A percentile compares a stretch with the other conserved stretches of the same genome.
Evolutionary conservation across 225 moss, liverwort and hornwort genomes (phyloP).

Genomic region (Neckera pumila): DNA sequence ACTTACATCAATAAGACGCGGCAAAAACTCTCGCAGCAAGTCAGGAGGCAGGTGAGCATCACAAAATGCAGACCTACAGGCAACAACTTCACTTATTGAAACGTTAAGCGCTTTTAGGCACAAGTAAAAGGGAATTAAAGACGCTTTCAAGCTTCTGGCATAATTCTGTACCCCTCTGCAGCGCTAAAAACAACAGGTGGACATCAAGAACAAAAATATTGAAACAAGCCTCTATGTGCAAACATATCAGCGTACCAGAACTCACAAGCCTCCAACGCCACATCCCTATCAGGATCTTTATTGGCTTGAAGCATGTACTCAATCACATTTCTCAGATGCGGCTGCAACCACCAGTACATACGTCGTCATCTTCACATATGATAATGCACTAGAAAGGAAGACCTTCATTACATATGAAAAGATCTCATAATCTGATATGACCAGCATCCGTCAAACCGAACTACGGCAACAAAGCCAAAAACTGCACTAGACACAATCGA

Average conservation of each 20-base stretch:
- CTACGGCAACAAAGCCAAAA: background rate
- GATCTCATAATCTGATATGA: background rate
- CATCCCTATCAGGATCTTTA: slow-evolving; percentile 87
- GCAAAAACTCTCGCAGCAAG: slow-evolving; percentile 76
- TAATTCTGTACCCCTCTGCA: background rate
- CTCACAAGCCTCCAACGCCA: slow-evolving; percentile 97
- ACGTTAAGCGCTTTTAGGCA: background rate
- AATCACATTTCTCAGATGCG: slow-evolving; percentile 91
- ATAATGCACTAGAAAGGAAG: background rate
- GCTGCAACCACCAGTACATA: slow-evolving; percentile 47
- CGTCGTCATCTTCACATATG: background rate
- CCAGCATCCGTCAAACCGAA: background rate
- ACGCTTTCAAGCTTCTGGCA: background rate
- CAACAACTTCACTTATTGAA: background rate
- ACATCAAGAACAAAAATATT: background rate
- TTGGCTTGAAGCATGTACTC: slow-evolving; percentile 99
- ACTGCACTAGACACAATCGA: background rate
- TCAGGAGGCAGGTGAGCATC: slow-evolving; percentile 84
- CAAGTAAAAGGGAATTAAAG: background rate
- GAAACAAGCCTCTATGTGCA: background rate
- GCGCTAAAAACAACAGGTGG: background rate
- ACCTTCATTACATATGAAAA: background rate
- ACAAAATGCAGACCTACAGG: slow-evolving; percentile 89
- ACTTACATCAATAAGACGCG: slow-evolving; percentile 85
- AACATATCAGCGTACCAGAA: slow-evolving; percentile 62